phyloP scores from a whole-genome alignment of 371 early-diverging fungal species.

The Mucor mucedo region DNA sequence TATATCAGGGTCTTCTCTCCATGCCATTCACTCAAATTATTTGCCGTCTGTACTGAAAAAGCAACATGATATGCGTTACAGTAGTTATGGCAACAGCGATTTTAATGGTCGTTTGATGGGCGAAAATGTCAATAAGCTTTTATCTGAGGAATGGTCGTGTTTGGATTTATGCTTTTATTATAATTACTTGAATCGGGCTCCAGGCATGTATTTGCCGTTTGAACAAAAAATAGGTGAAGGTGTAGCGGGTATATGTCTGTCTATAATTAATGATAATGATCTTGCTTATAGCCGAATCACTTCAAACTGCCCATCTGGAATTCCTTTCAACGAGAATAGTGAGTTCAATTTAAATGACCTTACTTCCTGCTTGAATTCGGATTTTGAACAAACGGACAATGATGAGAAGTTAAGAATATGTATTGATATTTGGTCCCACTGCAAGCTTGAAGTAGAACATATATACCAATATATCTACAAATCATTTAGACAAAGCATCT shows the following conservation, averaged over 20 bases:
- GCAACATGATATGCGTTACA: conserved; percentile 59
- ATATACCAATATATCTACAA: conserved; percentile 56
- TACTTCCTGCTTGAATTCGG: conserved; percentile 27
- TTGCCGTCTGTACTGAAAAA: conserved; percentile 50
- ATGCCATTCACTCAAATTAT: conserved; percentile 60
- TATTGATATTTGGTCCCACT: conserved; percentile 77
- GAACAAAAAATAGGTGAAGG: conserved; percentile 77
- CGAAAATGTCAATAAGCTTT: background rate
- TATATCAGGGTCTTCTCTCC: conserved; percentile 46
- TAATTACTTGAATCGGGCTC: conserved; percentile 44
- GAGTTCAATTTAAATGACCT: conserved; percentile 9
- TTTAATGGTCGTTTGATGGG: background rate
- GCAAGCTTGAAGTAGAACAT: conserved; percentile 57
- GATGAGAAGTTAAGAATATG: conserved; percentile 43
- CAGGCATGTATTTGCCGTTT: conserved; percentile 54
- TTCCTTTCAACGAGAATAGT: background rate
- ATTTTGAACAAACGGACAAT: conserved; percentile 21
- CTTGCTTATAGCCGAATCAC: conserved; percentile 7
- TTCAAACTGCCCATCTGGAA: background rate
- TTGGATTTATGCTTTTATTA: conserved; percentile 49
- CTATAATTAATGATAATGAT: conserved; percentile 18
- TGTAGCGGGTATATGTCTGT: conserved; percentile 61
- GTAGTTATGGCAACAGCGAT: conserved; percentile 1
- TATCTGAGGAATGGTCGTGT: conserved; percentile 24
- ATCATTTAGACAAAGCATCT: conserved; percentile 65